Percentiles rank a stretch among this genome's conserved stretches.
Conservation (phyloP, 345 rosid species). For the Hypericum perforatum region DNA sequence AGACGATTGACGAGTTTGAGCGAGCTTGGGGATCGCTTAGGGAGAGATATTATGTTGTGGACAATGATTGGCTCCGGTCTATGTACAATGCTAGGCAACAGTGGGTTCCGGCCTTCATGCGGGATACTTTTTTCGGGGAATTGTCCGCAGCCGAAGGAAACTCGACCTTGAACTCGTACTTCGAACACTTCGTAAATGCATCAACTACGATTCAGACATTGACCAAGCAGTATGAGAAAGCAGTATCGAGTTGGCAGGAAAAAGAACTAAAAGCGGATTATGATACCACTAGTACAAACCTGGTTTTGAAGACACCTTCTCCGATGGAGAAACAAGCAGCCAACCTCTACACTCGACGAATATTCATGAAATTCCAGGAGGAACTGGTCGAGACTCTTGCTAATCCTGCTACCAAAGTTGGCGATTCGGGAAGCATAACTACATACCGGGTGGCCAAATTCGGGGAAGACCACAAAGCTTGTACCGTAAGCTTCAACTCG, state of each 20-base stretch:
- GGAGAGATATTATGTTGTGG: constrained; percentile 40
- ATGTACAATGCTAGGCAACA: constrained; percentile 52
- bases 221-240: constrained; percentile 55
- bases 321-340: constrained; percentile 86
- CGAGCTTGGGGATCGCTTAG: constrained; percentile 46
- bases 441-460: constrained; percentile 61
- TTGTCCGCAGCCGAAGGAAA: constrained; percentile 24
- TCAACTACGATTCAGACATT: constrained; percentile 46
- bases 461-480: constrained; percentile 53
- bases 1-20: constrained; percentile 54
- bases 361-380: constrained; percentile 65
- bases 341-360: constrained; percentile 45
- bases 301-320: constrained; percentile 59
- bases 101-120: constrained; percentile 64
- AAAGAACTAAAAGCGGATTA: constrained; percentile 70
- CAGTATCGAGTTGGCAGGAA: constrained; percentile 53
- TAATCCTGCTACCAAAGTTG: constrained; percentile 49
- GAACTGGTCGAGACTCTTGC: constrained; percentile 71
- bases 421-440: constrained; percentile 39
- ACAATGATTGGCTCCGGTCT: constrained; percentile 58
- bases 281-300: constrained; percentile 43
- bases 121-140: constrained; percentile 60
- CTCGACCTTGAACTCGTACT: constrained; percentile 35
- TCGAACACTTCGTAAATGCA: constrained; percentile 51
- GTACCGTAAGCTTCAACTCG: constrained; percentile 47